These are phyloP conservation scores for Byssochlamys sp. DNA, from an alignment of 2,329 filamentous ascomycete genomes.

Conservation along the genomic window DNA sequence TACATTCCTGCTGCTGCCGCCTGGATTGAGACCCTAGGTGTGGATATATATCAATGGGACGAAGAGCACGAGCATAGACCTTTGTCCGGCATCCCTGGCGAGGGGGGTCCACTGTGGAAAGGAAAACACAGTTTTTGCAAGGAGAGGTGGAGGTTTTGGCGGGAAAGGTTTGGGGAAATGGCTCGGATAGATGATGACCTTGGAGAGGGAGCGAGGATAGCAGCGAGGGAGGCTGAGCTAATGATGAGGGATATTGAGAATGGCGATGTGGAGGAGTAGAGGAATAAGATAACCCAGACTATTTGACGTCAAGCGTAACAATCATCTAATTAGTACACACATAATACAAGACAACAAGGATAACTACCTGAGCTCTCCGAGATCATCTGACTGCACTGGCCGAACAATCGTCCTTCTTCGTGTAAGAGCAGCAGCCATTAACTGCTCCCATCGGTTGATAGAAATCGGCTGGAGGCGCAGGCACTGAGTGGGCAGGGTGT, in stretches of 20 bases:
- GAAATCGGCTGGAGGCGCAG: no score
- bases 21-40: conserved; percentile 8
- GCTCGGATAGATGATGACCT: background rate
- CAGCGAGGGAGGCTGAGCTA: background rate
- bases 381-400: no score
- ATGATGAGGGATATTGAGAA: background rate
- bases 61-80: conserved; percentile 2
- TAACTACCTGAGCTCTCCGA: no score
- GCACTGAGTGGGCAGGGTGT: no score
- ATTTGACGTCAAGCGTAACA: no score
- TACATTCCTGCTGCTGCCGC: conserved; percentile 6
- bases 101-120: background rate
- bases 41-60: conserved; percentile 8
- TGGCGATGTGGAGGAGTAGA: background rate
- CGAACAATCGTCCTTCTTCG: no score
- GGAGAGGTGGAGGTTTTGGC: background rate
- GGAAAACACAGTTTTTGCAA: background rate
- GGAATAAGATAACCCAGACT: background rate
- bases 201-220: background rate
- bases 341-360: no score
- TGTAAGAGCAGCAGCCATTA: no score
- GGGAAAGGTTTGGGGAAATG: background rate
- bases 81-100: background rate
- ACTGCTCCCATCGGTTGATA: no score
- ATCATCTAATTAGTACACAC: no score